Percentiles rank a stretch among this genome's conserved stretches.
These are phyloP conservation scores for Boeremia exigua DNA, from an alignment of 2,329 filamentous ascomycete genomes.

Conservation along the genomic window DNA sequence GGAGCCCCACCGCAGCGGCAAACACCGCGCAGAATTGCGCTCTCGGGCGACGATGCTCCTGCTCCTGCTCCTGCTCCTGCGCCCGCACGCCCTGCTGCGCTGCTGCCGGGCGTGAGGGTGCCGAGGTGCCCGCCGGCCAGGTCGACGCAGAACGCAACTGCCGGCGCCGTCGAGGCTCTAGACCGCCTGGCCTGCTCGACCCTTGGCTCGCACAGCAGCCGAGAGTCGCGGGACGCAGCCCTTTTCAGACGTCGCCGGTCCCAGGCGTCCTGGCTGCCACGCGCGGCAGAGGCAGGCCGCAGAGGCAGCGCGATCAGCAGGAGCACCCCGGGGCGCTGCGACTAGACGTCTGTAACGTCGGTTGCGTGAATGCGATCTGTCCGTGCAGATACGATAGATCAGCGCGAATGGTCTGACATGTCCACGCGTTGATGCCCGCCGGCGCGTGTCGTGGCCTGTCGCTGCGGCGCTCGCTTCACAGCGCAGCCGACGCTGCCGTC, in stretches of 20 bases:
- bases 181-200: conserved; percentile 13
- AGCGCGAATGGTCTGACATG: conserved; percentile 19
- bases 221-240: conserved; percentile 13
- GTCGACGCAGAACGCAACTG: conserved; percentile 11
- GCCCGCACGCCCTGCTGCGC: no score
- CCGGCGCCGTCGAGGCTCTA: conserved; percentile 7
- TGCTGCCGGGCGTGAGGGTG: neutral
- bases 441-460: conserved; percentile 2
- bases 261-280: conserved; percentile 21
- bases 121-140: conserved; percentile 4
- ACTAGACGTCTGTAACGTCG: conserved; percentile 5
- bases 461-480: conserved; percentile 23
- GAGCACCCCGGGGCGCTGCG: conserved; percentile 20
- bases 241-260: conserved; percentile 12
- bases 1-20: conserved; percentile 29
- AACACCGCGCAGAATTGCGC: conserved; percentile 19
- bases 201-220: conserved; percentile 22
- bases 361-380: conserved; percentile 28
- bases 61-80: no score
- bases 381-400: conserved; percentile 21
- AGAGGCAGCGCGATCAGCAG: conserved; percentile 16
- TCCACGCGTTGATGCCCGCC: conserved; percentile 4
- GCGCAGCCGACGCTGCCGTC: conserved; percentile 13
- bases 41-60: no score
- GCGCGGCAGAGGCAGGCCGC: conserved; percentile 19